Conservation (phyloP, 2,329 filamentous ascomycete species). For the Colletotrichum sp. region DNA sequence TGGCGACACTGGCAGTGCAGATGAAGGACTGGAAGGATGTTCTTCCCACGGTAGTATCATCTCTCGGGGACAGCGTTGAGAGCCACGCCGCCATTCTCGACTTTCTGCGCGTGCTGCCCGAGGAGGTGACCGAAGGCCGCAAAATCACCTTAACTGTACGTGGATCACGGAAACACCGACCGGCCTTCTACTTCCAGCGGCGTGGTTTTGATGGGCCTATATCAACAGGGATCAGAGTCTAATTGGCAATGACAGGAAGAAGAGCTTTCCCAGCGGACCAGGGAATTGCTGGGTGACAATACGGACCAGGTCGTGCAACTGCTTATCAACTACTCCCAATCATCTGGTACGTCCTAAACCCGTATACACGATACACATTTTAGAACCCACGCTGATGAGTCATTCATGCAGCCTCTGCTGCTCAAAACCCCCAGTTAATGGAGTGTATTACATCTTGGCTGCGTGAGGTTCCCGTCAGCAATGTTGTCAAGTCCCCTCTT, state of each 20-base stretch:
- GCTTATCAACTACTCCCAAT: constrained; percentile 88
- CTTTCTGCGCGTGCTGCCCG: constrained; percentile 94
- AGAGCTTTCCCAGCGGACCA: constrained; percentile 84
- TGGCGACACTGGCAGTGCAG: constrained; percentile 94
- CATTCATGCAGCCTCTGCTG: constrained; percentile 65
- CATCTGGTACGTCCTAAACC: constrained; percentile 70
- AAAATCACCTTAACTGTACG: constrained; percentile 99
- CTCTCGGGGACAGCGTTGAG: constrained; percentile 76
- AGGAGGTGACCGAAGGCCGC: constrained; percentile 98
- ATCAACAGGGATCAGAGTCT: constrained; percentile 46
- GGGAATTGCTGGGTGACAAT: constrained; percentile 90
- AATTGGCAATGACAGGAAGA: constrained; percentile 80
- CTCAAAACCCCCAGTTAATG: constrained; percentile 87
- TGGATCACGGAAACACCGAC: constrained; percentile 66
- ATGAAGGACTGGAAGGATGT: constrained; percentile 97
- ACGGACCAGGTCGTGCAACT: constrained; percentile 85
- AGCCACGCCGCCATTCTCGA: constrained; percentile 90
- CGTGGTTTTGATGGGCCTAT: constrained; percentile 39
- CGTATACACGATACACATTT: neutral
- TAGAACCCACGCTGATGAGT: neutral
- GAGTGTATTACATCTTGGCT: constrained; percentile 98
- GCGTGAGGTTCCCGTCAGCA: constrained; percentile 84
- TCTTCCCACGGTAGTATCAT: constrained; percentile 77
- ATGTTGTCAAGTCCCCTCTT: constrained; percentile 85
- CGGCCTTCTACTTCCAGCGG: constrained; percentile 35